phyloP scores from a whole-genome alignment of 2,329 filamentous ascomycete species.

The Aureobasidium pullulans region DNA sequence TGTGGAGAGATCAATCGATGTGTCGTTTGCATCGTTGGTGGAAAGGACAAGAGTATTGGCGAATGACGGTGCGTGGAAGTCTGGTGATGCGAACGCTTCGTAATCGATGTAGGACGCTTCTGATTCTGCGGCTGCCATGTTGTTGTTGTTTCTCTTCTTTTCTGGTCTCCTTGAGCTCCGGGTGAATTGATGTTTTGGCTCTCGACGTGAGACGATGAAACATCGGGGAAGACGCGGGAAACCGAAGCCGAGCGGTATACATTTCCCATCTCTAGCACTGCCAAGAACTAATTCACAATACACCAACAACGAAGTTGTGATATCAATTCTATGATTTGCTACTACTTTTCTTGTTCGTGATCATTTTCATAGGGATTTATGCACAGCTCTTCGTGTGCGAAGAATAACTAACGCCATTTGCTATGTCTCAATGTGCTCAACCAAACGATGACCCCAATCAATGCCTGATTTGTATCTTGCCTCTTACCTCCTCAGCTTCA shows the following conservation, averaged over 20 bases:
- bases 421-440: not conserved
- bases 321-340: not conserved
- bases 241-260: constrained; percentile 4
- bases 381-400: not conserved
- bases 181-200: no score
- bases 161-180: not conserved
- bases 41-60: constrained; percentile 81
- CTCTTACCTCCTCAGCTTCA: not conserved
- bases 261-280: not conserved
- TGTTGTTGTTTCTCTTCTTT: not conserved
- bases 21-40: constrained; percentile 88
- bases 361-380: not conserved
- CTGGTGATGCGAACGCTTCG: constrained; percentile 76
- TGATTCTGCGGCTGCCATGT: not conserved
- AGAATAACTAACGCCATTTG: not conserved
- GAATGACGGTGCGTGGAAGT: constrained; percentile 73
- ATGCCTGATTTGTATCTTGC: not conserved
- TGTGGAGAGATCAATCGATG: constrained; percentile 85
- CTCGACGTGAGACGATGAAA: not conserved
- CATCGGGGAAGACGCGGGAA: not conserved
- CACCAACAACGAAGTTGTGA: not conserved
- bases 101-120: constrained; percentile 91
- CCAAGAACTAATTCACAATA: not conserved
- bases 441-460: not conserved
- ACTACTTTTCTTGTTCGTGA: not conserved